Evolutionary conservation across 495 filamentous ascomycete species (phyloP), one percentile per base, ranked within the genome.

Genomic region (Xeromyces bisporus): DNA sequence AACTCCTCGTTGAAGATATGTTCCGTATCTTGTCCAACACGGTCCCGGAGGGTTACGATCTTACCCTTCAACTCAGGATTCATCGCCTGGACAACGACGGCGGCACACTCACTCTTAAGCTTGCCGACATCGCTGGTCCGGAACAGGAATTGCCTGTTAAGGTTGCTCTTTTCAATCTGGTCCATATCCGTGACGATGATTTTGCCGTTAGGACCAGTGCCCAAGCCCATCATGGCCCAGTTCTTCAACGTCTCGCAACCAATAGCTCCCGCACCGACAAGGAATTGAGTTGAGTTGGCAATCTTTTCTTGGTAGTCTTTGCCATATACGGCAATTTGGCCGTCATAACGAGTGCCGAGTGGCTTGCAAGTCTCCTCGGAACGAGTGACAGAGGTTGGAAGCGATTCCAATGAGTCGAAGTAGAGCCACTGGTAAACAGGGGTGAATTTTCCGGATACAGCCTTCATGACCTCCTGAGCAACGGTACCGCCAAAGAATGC

Each of bases 201-300:
- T 45, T 77, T 77, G 39, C 91, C 91, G 18, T 85, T 69, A 14
- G 79, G 79, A 20, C 91, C 91, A 24, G 80, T 80, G 24, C 76
- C 87, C 29, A 99, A 64, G 37, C 91, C 91, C 43, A 96, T 91
- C 85, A 96, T 87, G 15, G 91, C 89, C 89, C 91, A 99, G 51
- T 94, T 96, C 69, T 99, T 99, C 33, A 99, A 63, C 71, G 94
- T 99, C 49, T 99, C 91, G 47, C 91, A 99, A 18, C 91, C 91
- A 50, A 99, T 99, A 35, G 91, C 91, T 37, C 91, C 91, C 15
- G 91, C 81, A 37, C 91, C 91, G 30, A 99, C 91, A 14, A 99
- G 66, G 65, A 99, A 99, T 44, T 93, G 67, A 29, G 72, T 87
- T 24, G 81, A 53, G 44, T 94, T 91, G 31, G 77, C 64, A 41